A percentile compares a stretch with the other conserved stretches of the same genome.
Evolutionary conservation across 2,329 filamentous ascomycete species (phyloP).

Genomic region (Phaeophleospora eucalypticola): DNA sequence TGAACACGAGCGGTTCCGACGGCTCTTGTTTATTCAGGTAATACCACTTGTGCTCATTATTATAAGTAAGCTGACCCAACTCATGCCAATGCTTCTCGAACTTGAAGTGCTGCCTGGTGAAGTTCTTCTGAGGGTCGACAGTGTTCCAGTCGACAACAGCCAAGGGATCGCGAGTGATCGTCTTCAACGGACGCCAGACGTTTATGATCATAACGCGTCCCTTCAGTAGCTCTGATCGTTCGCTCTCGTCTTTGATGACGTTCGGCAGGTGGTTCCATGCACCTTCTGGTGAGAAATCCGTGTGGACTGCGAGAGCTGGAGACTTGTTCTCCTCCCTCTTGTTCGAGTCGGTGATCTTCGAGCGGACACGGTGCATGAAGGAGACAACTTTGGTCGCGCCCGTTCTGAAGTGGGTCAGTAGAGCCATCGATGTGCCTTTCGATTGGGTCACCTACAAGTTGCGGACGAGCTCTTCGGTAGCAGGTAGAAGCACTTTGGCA

Average conservation of each 20-base stretch:
- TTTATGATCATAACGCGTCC: constrained; percentile 7
- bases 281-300: constrained; percentile 3
- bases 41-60: constrained; percentile 6
- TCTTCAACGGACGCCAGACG: constrained; percentile 12
- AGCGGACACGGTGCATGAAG: constrained; percentile 1
- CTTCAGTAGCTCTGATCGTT: neutral
- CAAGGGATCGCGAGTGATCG: constrained; percentile 8
- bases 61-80: constrained; percentile 1
- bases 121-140: too few species aligned
- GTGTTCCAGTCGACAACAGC: constrained; percentile 9
- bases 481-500: neutral
- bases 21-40: constrained; percentile 4
- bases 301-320: constrained; percentile 2
- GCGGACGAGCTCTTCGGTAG: constrained; percentile 3
- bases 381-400: neutral
- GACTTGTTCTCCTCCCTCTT: constrained; percentile 3
- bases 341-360: neutral
- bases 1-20: constrained; percentile 54
- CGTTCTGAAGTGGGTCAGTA: neutral
- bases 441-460: constrained; percentile 4
- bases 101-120: too few species aligned
- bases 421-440: neutral
- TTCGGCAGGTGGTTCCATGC: neutral
- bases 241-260: neutral
- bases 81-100: too few species aligned